Conservation (phyloP, 768 basidiomycete species). For the Podaxis sp. region DNA sequence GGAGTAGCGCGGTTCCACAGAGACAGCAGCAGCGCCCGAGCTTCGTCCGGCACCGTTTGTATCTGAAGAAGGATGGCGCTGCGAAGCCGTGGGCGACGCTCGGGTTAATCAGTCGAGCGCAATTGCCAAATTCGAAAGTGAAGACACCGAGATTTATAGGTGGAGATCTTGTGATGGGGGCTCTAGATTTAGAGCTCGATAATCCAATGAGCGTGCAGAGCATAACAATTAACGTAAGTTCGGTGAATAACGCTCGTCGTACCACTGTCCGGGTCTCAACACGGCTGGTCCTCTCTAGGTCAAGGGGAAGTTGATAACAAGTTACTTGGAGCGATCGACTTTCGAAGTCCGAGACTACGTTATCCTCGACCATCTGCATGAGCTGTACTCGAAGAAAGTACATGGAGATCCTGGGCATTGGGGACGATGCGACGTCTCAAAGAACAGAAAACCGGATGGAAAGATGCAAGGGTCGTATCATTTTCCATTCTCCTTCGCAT, state of each 20-base stretch:
- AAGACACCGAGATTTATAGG: constrained; percentile 22
- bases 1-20: neutral
- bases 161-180: constrained; percentile 20
- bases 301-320: constrained; percentile 16
- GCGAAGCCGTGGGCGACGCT: constrained; percentile 21
- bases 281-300: constrained; percentile 11
- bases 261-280: neutral
- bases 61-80: constrained; percentile 3
- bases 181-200: constrained; percentile 20
- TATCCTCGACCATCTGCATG: constrained; percentile 17
- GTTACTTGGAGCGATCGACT: neutral
- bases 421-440: constrained; percentile 6
- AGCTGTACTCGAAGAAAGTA: constrained; percentile 31
- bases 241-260: neutral
- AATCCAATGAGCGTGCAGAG: constrained; percentile 19
- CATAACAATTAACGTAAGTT: constrained; percentile 15
- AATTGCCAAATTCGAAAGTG: constrained; percentile 2
- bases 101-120: constrained; percentile 18
- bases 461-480: constrained; percentile 35
- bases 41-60: neutral
- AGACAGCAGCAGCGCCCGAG: neutral
- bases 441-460: constrained; percentile 28
- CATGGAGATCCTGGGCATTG: constrained; percentile 26
- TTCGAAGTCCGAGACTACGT: constrained; percentile 1
- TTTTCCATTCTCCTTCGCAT: constrained; percentile 40